These are phyloP conservation scores for Monilinia fructicola DNA, from an alignment of 2,329 filamentous ascomycete species.

Conservation along the genomic window DNA sequence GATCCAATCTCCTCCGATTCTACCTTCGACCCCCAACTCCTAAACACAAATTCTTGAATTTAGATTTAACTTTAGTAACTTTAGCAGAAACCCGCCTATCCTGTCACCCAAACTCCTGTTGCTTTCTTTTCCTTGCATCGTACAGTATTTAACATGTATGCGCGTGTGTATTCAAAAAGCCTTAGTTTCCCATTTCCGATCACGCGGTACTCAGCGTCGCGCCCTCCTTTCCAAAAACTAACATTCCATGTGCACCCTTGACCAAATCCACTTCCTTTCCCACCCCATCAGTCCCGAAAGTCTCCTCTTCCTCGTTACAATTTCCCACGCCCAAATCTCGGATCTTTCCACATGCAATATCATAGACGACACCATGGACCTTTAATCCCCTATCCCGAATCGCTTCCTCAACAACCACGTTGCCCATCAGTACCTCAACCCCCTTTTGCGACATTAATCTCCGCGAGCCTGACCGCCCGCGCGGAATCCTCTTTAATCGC, in stretches of 20 bases:
- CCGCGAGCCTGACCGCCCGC: conserved; percentile 62
- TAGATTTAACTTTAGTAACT: not conserved
- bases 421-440: conserved; percentile 66
- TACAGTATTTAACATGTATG: conserved; percentile 10
- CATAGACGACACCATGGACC: conserved; percentile 77
- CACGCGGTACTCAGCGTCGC: conserved; percentile 41
- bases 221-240: conserved; percentile 50
- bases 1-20: not conserved
- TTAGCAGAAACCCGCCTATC: not conserved
- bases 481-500: conserved; percentile 54
- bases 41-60: conserved; percentile 6
- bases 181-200: conserved; percentile 26
- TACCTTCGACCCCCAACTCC: conserved; percentile 1
- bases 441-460: conserved; percentile 74
- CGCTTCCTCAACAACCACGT: conserved; percentile 67
- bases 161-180: conserved; percentile 25
- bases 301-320: conserved; percentile 25
- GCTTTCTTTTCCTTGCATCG: conserved; percentile 2
- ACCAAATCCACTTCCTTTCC: conserved; percentile 28
- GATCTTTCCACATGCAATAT: conserved; percentile 53
- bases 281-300: conserved; percentile 41
- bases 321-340: conserved; percentile 50
- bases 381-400: conserved; percentile 67
- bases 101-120: conserved; percentile 12
- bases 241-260: conserved; percentile 50